phyloP scores from a whole-genome alignment of 2,329 filamentous ascomycete genomes.

The Neofusicoccum kwambonambiense region DNA sequence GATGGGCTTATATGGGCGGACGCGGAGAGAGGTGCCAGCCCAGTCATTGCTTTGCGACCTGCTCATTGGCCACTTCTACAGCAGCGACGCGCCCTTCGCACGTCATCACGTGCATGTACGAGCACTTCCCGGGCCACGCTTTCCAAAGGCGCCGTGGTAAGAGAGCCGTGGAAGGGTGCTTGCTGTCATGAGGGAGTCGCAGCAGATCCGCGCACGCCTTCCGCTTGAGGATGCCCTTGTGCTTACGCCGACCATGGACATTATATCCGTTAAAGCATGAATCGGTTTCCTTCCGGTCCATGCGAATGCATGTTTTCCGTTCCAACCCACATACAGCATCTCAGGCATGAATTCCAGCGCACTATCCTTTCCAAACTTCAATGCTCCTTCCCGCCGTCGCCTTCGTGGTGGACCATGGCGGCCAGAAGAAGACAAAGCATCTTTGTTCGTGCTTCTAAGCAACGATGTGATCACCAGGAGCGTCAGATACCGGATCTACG shows the following conservation, averaged over 20 bases:
- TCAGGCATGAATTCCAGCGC: neutral
- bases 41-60: neutral
- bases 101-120: constrained; percentile 2
- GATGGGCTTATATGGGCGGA: neutral
- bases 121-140: too few relatives aligned
- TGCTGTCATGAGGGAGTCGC: too few relatives aligned
- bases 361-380: neutral
- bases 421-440: neutral
- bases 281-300: too few relatives aligned
- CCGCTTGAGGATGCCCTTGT: neutral
- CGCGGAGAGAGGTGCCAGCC: neutral
- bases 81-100: neutral
- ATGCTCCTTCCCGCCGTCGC: too few relatives aligned
- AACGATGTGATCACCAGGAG: neutral
- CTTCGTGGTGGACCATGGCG: too few relatives aligned
- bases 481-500: constrained; percentile 2
- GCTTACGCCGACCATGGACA: too few relatives aligned
- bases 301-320: too few relatives aligned
- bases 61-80: constrained; percentile 2
- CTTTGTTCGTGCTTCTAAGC: neutral
- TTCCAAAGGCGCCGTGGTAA: too few relatives aligned
- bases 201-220: too few relatives aligned
- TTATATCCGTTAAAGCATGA: too few relatives aligned
- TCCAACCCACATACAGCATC: neutral
- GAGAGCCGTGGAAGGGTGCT: too few relatives aligned